Evolutionary conservation across 192 early-diverging fungal species (phyloP).

Genomic region (Mortierella claussenii): DNA sequence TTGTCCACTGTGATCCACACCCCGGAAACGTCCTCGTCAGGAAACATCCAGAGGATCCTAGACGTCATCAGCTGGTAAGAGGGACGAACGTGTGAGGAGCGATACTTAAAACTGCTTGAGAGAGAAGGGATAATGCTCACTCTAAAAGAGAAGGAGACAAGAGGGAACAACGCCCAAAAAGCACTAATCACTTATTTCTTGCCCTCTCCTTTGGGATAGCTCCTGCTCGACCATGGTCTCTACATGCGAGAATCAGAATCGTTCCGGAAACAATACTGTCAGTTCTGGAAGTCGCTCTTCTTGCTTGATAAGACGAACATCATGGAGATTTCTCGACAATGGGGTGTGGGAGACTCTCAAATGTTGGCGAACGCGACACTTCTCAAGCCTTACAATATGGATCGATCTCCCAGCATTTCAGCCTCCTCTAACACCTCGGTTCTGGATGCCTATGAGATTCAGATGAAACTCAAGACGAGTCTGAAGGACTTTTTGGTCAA

Average conservation of each 20-base stretch:
- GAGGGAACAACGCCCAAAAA: no score
- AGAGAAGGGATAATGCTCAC: no score
- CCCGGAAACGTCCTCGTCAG: conserved; percentile 87
- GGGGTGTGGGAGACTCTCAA: conserved; percentile 76
- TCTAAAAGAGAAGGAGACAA: no score
- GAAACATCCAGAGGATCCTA: conserved; percentile 64
- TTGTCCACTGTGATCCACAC: conserved; percentile 92
- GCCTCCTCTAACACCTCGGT: conserved; percentile 46
- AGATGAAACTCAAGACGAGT: conserved; percentile 79
- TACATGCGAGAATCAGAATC: conserved; percentile 78
- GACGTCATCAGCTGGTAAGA: conserved; percentile 52
- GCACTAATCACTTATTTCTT: no score
- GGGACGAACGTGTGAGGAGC: no score
- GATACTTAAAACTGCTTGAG: no score
- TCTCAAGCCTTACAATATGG: conserved; percentile 71
- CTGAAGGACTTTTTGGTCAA: conserved; percentile 77
- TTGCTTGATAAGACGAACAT: conserved; percentile 74
- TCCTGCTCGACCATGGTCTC: conserved; percentile 93
- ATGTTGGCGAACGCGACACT: conserved; percentile 69
- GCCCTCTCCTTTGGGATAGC: conserved; percentile 44
- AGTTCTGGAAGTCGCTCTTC: conserved; percentile 89
- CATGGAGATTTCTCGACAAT: conserved; percentile 69
- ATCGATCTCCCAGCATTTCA: conserved; percentile 58
- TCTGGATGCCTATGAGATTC: conserved; percentile 76
- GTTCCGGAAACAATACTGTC: conserved; percentile 83